phyloP scores from a whole-genome alignment of 2,329 filamentous ascomycete genomes.

The Berkeleyomyces rouxiae region DNA sequence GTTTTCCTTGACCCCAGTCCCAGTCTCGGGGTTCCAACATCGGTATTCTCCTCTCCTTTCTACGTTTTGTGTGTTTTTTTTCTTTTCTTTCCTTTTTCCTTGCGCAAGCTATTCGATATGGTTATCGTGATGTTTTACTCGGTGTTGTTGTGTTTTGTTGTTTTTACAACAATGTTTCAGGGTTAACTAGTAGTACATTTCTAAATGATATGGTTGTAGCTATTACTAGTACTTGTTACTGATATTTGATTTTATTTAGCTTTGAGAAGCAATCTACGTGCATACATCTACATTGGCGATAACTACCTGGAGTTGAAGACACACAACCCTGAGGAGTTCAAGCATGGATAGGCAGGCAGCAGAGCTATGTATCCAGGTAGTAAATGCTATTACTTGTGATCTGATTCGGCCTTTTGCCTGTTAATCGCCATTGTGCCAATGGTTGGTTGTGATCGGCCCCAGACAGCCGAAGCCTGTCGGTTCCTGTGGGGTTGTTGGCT shows the following conservation, averaged over 20 bases:
- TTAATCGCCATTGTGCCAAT: too few species aligned
- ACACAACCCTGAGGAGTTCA: too few species aligned
- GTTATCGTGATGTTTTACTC: not conserved
- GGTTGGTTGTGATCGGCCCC: not conserved
- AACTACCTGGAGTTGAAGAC: too few species aligned
- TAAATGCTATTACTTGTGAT: too few species aligned
- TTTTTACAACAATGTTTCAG: not conserved
- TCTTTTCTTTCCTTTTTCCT: not conserved
- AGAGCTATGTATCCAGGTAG: too few species aligned
- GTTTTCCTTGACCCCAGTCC: not conserved
- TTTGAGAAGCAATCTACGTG: too few species aligned
- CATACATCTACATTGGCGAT: too few species aligned
- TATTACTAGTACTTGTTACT: too few species aligned
- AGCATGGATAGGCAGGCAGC: too few species aligned
- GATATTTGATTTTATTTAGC: not conserved
- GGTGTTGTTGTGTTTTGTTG: not conserved
- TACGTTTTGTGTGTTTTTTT: not conserved
- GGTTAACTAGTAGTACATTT: not conserved
- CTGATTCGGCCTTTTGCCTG: too few species aligned
- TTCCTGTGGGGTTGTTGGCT: not conserved
- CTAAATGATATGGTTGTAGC: too few species aligned
- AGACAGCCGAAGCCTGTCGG: not conserved
- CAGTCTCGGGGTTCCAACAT: not conserved
- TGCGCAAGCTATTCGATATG: not conserved
- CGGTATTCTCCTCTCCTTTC: not conserved